phyloP scores from a whole-genome alignment of 192 early-diverging fungal genomes.

The Phycomyces blakesleeanus region DNA sequence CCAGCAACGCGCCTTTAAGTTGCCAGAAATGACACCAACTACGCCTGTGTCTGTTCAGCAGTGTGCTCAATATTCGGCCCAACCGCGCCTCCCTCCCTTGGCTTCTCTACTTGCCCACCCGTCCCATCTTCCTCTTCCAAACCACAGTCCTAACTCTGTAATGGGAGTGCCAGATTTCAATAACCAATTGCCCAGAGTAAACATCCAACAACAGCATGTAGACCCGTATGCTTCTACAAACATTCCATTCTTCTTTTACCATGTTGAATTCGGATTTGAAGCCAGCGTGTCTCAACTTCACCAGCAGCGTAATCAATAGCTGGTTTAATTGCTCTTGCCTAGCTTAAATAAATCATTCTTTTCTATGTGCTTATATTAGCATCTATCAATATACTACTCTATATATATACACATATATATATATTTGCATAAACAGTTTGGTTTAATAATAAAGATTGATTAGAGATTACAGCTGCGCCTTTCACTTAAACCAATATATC shows the following conservation, averaged over 20 bases:
- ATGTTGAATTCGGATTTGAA: constrained; percentile 20
- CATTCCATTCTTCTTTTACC: constrained; percentile 18
- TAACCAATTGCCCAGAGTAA: constrained; percentile 1
- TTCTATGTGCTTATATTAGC: too few relatives aligned
- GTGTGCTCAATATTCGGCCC: not conserved
- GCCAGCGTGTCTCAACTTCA: constrained; percentile 1
- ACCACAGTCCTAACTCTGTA: not conserved
- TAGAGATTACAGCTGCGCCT: too few relatives aligned
- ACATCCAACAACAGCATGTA: too few relatives aligned
- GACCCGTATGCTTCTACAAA: not conserved
- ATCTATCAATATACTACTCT: too few relatives aligned
- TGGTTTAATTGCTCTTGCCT: not conserved
- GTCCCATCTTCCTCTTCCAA: not conserved
- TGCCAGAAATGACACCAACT: not conserved
- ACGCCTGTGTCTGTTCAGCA: not conserved
- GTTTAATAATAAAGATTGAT: too few relatives aligned
- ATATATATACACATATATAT: too few relatives aligned
- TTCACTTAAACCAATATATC: too few relatives aligned
- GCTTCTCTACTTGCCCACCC: not conserved
- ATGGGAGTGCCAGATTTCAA: not conserved
- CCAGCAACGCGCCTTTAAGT: not conserved
- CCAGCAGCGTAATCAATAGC: not conserved
- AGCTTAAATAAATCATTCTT: not conserved
- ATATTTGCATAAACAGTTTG: too few relatives aligned
- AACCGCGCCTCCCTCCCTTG: not conserved